Percentiles rank a stretch among this genome's conserved stretches.
Evolutionary conservation across 176 grass and related monocot species (phyloP).

Genomic region (Melocanna baccifera): DNA sequence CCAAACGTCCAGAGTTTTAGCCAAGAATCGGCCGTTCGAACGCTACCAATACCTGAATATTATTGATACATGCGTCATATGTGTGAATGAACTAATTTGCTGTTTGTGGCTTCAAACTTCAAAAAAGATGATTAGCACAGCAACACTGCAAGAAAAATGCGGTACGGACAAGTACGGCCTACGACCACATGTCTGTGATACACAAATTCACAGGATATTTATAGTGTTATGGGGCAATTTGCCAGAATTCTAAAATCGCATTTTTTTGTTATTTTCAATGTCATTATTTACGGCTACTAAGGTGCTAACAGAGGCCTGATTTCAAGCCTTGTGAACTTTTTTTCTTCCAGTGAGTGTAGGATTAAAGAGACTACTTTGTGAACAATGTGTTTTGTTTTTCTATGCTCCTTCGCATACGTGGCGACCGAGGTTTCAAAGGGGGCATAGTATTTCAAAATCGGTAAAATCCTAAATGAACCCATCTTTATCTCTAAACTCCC

Average conservation of each 20-base stretch:
- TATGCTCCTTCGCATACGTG: neutral
- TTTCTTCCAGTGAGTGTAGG: too few species aligned
- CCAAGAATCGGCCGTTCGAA: too few species aligned
- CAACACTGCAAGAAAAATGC: neutral
- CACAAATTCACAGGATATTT: neutral
- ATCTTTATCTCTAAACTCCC: too few species aligned
- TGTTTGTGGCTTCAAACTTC: neutral
- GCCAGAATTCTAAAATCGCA: neutral
- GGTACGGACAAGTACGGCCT: neutral
- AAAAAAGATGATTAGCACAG: neutral
- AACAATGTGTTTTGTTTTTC: neutral
- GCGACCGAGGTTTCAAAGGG: too few species aligned
- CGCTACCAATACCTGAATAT: too few species aligned
- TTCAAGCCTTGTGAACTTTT: neutral
- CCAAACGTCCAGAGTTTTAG: too few species aligned
- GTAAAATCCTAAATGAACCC: too few species aligned
- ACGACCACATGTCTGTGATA: neutral
- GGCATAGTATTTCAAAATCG: too few species aligned
- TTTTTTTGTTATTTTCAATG: neutral
- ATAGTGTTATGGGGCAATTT: neutral
- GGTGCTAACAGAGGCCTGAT: neutral
- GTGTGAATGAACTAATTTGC: neutral
- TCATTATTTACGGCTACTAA: neutral
- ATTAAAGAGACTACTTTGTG: neutral
- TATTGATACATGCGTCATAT: neutral